phyloP scores from a whole-genome alignment of 169 alveolate genomes.

The Plasmodium yoelii region DNA sequence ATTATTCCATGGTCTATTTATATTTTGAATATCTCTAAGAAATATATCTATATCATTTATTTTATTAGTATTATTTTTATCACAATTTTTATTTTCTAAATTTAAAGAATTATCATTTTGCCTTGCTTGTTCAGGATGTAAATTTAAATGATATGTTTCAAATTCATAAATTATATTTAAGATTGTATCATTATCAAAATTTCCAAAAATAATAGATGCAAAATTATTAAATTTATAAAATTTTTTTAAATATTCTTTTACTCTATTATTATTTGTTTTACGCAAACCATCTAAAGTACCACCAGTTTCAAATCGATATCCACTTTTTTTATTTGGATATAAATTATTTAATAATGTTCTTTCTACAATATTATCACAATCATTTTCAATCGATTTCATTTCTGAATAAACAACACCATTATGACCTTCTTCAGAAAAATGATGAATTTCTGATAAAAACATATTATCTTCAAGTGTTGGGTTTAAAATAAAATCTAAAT shows the following conservation, averaged over 20 bases:
- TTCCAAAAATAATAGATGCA: slow-evolving; percentile 80
- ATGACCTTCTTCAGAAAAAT: slow-evolving; percentile 85
- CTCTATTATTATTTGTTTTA: slow-evolving; percentile 77
- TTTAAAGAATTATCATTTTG: not conserved
- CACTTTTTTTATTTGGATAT: slow-evolving; percentile 80
- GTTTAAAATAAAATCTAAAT: slow-evolving; percentile 87
- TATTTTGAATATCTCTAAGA: slow-evolving; percentile 28
- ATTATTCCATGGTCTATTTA: slow-evolving; percentile 75
- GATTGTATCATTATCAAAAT: slow-evolving; percentile 54
- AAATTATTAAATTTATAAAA: slow-evolving; percentile 80
- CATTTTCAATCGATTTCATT: slow-evolving; percentile 82
- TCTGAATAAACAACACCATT: slow-evolving; percentile 85
- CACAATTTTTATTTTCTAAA: not conserved
- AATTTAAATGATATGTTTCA: slow-evolving; percentile 37
- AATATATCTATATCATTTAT: not conserved
- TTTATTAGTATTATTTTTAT: not conserved
- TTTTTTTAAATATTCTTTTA: slow-evolving; percentile 78
- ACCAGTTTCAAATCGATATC: slow-evolving; percentile 79
- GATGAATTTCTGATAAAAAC: slow-evolving; percentile 90
- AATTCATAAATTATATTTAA: slow-evolving; percentile 25
- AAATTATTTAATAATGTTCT: slow-evolving; percentile 68
- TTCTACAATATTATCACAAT: slow-evolving; percentile 75
- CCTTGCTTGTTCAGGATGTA: slow-evolving; percentile 30
- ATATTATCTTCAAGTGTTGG: slow-evolving; percentile 87
- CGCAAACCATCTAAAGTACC: slow-evolving; percentile 82